These are phyloP conservation scores for Trypanosoma melophagium DNA, from an alignment of 208 protist species.

Conservation along the genomic window DNA sequence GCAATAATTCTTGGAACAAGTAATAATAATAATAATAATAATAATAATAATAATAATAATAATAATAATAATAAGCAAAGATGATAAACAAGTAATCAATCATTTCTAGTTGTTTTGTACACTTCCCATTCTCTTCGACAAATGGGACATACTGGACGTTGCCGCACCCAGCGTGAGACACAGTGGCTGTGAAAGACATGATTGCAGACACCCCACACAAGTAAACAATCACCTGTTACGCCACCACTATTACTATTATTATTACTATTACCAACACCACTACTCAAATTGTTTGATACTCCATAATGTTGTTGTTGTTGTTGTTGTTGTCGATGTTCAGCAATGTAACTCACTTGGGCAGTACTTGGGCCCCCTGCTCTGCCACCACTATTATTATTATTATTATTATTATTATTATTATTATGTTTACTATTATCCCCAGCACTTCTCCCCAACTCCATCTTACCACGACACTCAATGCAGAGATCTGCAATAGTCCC, in stretches of 20 bases:
- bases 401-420: background rate
- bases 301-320: no score
- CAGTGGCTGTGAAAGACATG: constrained; percentile 99
- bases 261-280: background rate
- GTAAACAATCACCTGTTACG: constrained; percentile 78
- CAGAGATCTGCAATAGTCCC: constrained; percentile 96
- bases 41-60: constrained; percentile 6
- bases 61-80: background rate
- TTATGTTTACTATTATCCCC: background rate
- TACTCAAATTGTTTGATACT: background rate
- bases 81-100: background rate
- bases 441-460: background rate
- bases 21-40: background rate
- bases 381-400: background rate
- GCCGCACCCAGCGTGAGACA: constrained; percentile 98
- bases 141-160: constrained; percentile 96
- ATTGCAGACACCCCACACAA: constrained; percentile 97
- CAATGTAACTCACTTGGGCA: background rate
- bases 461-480: constrained; percentile 89
- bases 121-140: constrained; percentile 95
- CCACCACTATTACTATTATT: background rate
- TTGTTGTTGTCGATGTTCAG: no score
- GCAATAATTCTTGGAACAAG: no score
- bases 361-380: background rate
- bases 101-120: constrained; percentile 23